Conservation (phyloP, 352 stramenopile species). For the Phytophthora cryptogea region DNA sequence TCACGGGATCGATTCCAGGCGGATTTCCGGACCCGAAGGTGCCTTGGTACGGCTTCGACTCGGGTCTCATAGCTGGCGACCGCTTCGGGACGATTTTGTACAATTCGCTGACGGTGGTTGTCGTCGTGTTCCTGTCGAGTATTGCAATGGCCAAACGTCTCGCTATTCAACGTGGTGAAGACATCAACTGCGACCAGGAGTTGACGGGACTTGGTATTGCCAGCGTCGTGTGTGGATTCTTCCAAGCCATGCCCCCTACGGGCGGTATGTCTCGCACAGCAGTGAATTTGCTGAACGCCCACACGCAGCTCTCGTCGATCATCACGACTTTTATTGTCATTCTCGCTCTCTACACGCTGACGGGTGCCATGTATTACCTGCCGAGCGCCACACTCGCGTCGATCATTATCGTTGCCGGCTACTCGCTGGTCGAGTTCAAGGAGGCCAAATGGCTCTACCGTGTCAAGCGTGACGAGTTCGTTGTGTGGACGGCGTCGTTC, state of each 20-base stretch:
- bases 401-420: conserved; percentile 91
- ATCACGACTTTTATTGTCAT: conserved; percentile 84
- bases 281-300: conserved; percentile 87
- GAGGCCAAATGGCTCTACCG: conserved; percentile 85
- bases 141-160: conserved; percentile 90
- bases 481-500: conserved; percentile 56
- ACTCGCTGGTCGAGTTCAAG: conserved; percentile 86
- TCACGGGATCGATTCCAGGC: conserved; percentile 68
- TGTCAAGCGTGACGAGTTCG: conserved; percentile 60
- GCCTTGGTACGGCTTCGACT: conserved; percentile 61
- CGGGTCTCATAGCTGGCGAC: conserved; percentile 44
- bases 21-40: conserved; percentile 60
- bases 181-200: conserved; percentile 80
- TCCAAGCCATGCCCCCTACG: conserved; percentile 88
- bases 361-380: conserved; percentile 84
- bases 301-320: conserved; percentile 84
- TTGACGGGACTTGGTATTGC: conserved; percentile 85
- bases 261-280: conserved; percentile 86
- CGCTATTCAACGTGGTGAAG: conserved; percentile 66
- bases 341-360: conserved; percentile 85
- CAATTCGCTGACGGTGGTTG: conserved; percentile 67
- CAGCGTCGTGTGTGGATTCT: conserved; percentile 85
- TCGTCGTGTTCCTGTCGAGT: conserved; percentile 90
- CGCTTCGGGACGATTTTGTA: conserved; percentile 55
- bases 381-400: conserved; percentile 75